These are phyloP conservation scores for Termitomyces sp. DNA, from an alignment of 768 basidiomycete genomes.

Conservation along the genomic window DNA sequence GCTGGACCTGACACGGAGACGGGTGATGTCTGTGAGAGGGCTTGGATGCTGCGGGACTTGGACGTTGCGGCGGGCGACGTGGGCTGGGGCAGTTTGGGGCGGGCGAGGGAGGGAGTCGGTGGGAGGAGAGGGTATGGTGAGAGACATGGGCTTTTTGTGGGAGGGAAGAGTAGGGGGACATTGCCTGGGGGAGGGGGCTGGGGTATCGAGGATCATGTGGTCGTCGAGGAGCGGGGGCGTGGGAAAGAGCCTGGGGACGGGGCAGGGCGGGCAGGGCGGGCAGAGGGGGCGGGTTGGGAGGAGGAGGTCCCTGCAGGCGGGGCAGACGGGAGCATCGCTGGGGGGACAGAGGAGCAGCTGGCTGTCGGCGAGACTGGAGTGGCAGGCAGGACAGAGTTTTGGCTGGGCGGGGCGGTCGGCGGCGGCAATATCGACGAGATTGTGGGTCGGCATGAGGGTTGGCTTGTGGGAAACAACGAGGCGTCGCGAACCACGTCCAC, in stretches of 20 bases:
- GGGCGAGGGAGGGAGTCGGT: constrained; percentile 8
- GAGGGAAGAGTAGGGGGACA: not conserved
- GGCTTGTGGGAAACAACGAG: not conserved
- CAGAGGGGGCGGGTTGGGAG: constrained; percentile 16
- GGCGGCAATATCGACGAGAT: constrained; percentile 15
- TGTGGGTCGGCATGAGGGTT: constrained; percentile 48
- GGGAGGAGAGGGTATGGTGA: constrained; percentile 18
- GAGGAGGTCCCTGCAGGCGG: constrained; percentile 38
- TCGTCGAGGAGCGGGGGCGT: constrained; percentile 22
- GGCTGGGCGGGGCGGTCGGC: constrained; percentile 25
- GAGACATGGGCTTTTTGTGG: constrained; percentile 17
- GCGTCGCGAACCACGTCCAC: constrained; percentile 7
- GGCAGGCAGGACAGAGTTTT: constrained; percentile 41
- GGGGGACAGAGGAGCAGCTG: constrained; percentile 13
- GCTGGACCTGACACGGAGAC: constrained; percentile 64
- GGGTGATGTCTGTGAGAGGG: constrained; percentile 72
- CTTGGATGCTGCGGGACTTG: constrained; percentile 23
- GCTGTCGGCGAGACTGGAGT: constrained; percentile 32
- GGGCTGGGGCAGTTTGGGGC: constrained; percentile 12
- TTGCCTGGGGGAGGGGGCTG: not conserved
- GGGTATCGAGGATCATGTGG: constrained; percentile 27
- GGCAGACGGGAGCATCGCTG: constrained; percentile 37
- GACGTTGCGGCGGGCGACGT: constrained; percentile 14
- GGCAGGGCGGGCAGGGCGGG: constrained; percentile 20
- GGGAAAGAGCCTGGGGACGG: constrained; percentile 22